These are phyloP conservation scores for Talaromyces atroroseus DNA, from an alignment of 2,329 filamentous ascomycete genomes.

Conservation along the genomic window DNA sequence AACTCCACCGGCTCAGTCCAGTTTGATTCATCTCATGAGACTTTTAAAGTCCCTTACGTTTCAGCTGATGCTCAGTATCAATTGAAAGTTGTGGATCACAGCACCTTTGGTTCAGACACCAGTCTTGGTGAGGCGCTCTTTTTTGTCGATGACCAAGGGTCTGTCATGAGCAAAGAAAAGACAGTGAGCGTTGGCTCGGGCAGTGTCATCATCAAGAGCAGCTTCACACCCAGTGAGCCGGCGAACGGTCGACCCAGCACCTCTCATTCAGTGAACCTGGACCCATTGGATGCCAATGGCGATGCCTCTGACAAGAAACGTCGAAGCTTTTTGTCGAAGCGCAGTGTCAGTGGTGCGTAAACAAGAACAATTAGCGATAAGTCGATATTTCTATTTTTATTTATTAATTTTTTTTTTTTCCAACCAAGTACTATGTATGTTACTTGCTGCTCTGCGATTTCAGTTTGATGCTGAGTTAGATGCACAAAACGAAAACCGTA, in stretches of 20 bases:
- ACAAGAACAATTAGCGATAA: not conserved
- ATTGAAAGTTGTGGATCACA: slow-evolving; percentile 76
- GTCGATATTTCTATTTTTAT: not conserved
- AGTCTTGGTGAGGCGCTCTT: slow-evolving; percentile 81
- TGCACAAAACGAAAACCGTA: not conserved
- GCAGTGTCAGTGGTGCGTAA: slow-evolving; percentile 33
- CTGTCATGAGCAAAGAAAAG: slow-evolving; percentile 62
- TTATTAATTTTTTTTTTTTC: no score
- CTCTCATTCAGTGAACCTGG: slow-evolving; percentile 28
- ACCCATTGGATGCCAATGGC: slow-evolving; percentile 20
- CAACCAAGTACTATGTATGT: not conserved
- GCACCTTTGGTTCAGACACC: slow-evolving; percentile 76
- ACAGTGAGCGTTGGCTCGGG: slow-evolving; percentile 68
- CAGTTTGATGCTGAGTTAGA: slow-evolving; percentile 3
- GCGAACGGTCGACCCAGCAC: slow-evolving; percentile 30
- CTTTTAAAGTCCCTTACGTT: slow-evolving; percentile 66
- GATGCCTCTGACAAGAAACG: slow-evolving; percentile 40
- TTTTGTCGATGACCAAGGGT: slow-evolving; percentile 77
- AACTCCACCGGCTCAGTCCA: slow-evolving; percentile 56
- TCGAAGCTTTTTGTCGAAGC: slow-evolving; percentile 44
- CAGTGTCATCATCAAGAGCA: slow-evolving; percentile 66
- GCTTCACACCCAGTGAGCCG: slow-evolving; percentile 55
- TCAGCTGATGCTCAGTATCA: slow-evolving; percentile 81
- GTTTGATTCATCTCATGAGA: slow-evolving; percentile 63
- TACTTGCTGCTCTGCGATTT: not conserved